These are phyloP conservation scores for Claviceps pusilla DNA, from an alignment of 2,329 filamentous ascomycete genomes.

Conservation along the genomic window DNA sequence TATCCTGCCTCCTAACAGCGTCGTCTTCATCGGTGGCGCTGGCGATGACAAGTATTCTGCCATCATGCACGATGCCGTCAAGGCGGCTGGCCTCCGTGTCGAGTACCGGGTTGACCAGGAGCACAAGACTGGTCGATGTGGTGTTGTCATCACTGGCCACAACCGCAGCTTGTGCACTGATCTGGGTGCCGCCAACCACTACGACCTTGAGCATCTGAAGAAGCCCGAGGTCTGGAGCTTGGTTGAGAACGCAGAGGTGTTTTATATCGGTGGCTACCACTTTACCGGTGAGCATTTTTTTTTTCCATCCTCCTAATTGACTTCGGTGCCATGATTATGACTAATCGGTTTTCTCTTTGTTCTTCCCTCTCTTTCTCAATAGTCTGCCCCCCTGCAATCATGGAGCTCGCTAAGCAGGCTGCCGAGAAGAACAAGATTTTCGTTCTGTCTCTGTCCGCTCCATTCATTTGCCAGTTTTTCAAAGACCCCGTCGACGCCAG, in stretches of 20 bases:
- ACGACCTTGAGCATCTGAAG: slow-evolving; percentile 88
- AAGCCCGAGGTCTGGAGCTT: slow-evolving; percentile 80
- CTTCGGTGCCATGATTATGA: not conserved
- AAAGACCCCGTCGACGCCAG: slow-evolving; percentile 83
- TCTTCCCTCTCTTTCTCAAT: not conserved
- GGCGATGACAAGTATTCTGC: slow-evolving; percentile 93
- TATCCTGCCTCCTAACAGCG: slow-evolving; percentile 75
- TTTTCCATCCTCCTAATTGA: not conserved
- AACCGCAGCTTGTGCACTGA: slow-evolving; percentile 91
- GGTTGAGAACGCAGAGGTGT: slow-evolving; percentile 74
- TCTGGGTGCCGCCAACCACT: slow-evolving; percentile 90
- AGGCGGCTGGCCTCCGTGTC: slow-evolving; percentile 75
- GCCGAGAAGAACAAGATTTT: slow-evolving; percentile 82
- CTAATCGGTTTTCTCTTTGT: not conserved
- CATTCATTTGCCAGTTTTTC: slow-evolving; percentile 96
- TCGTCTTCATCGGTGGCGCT: slow-evolving; percentile 85
- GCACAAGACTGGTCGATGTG: slow-evolving; percentile 80
- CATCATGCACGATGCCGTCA: slow-evolving; percentile 71
- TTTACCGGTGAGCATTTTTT: slow-evolving; percentile 45
- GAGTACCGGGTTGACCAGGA: slow-evolving; percentile 86
- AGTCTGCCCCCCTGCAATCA: slow-evolving; percentile 80
- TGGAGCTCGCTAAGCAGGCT: slow-evolving; percentile 82
- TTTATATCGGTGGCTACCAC: slow-evolving; percentile 93
- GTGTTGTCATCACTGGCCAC: slow-evolving; percentile 91
- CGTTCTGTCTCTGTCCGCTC: slow-evolving; percentile 80